Conservation (phyloP, 768 basidiomycete species). For the Rhodotorula taiwanensis region DNA sequence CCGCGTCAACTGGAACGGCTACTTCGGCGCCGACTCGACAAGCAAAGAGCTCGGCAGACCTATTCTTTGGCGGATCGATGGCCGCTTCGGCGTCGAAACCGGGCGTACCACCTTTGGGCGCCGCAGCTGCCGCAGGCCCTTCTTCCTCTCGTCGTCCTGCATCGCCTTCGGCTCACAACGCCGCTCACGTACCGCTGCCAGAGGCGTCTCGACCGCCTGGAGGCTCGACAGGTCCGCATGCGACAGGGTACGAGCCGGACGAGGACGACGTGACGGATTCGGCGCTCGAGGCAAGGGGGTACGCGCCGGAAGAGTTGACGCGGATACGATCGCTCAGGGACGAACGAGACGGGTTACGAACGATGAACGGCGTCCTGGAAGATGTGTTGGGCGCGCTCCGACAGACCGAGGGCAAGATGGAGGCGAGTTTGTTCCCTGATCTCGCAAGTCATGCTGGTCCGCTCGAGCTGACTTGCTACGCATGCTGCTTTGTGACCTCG, state of each 20-base stretch:
- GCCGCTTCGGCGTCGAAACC: too few relatives aligned
- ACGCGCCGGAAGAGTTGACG: conserved; percentile 25
- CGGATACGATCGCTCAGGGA: conserved; percentile 37
- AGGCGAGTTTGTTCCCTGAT: conserved; percentile 37
- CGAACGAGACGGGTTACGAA: conserved; percentile 43
- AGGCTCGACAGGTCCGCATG: not conserved
- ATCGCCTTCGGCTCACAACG: not conserved
- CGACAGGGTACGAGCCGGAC: too few relatives aligned
- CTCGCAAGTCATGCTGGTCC: not conserved
- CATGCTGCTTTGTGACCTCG: not conserved
- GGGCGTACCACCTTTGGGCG: too few relatives aligned
- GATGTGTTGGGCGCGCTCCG: conserved; percentile 40
- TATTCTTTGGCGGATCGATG: conserved; percentile 15
- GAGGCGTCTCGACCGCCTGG: not conserved
- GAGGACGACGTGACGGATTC: conserved; percentile 3
- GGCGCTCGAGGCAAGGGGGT: not conserved
- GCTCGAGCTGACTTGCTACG: too few relatives aligned
- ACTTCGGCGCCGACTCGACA: too few relatives aligned
- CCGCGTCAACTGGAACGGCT: not conserved
- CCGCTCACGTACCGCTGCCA: not conserved
- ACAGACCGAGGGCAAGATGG: conserved; percentile 42
- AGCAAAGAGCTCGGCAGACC: not conserved
- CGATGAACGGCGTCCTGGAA: conserved; percentile 46
- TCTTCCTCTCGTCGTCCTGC: not conserved
- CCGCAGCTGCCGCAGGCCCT: too few relatives aligned